Evolutionary conservation across 495 filamentous ascomycete genomes (phyloP).

Genomic region (Penicillium tannophilum): DNA sequence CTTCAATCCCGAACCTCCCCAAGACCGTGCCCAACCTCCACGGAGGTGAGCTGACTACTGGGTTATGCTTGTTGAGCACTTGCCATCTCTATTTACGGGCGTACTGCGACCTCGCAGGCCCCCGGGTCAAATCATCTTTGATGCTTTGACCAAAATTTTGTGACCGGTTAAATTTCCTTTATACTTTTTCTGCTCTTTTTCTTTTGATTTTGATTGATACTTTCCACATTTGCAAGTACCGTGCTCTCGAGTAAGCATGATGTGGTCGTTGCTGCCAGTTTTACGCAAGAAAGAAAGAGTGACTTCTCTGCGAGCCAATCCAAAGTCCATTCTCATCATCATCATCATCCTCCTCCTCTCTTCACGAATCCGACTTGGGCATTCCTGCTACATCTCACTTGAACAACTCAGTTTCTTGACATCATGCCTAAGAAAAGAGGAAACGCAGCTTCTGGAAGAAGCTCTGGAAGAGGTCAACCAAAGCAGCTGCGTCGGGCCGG

Average conservation of each 20-base stretch:
- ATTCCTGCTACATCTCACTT: neutral
- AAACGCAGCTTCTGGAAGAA: neutral
- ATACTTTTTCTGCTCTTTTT: neutral
- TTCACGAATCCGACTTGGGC: neutral
- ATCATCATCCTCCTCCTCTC: neutral
- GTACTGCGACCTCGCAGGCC: too few species aligned
- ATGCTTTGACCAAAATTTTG: neutral
- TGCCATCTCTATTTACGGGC: too few species aligned
- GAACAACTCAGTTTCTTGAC: neutral
- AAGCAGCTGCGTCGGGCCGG: neutral
- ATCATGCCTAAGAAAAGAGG: neutral
- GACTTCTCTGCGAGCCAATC: neutral
- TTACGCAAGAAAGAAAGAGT: neutral
- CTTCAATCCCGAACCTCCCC: too few species aligned
- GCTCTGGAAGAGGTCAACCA: neutral
- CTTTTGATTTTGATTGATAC: neutral
- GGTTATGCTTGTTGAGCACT: too few species aligned
- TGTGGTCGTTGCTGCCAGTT: neutral
- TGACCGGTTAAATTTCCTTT: neutral
- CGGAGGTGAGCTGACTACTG: too few species aligned
- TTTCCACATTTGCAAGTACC: neutral
- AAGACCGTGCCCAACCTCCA: too few species aligned
- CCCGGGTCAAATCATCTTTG: too few species aligned
- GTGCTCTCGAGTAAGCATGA: neutral
- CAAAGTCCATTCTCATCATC: neutral